phyloP scores from a whole-genome alignment of 1,139 yeast genomes.

The Torulaspora pretoriensis region DNA sequence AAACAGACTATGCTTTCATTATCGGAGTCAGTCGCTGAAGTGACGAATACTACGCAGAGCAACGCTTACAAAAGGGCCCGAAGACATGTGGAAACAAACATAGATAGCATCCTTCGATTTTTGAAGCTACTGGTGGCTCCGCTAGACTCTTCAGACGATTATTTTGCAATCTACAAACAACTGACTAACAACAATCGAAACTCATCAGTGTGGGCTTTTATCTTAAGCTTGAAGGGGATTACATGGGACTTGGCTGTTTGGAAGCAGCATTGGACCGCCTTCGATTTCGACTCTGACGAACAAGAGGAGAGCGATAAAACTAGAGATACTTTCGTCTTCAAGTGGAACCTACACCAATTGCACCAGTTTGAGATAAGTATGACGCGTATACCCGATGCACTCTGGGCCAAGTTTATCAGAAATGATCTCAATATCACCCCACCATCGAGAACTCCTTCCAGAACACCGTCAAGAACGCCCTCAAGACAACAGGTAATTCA shows the following conservation, averaged over 20 bases:
- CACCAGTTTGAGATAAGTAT: constrained; percentile 28
- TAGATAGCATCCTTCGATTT: constrained; percentile 23
- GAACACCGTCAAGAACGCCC: constrained; percentile 13
- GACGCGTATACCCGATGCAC: constrained; percentile 26
- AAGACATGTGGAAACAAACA: constrained; percentile 28
- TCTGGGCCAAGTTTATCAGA: constrained; percentile 30
- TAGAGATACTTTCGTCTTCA: constrained; percentile 24
- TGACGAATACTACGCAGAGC: constrained; percentile 17
- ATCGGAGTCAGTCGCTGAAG: constrained; percentile 21
- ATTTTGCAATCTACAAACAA: constrained; percentile 28
- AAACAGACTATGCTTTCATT: constrained; percentile 46
- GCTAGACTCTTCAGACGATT: constrained; percentile 28
- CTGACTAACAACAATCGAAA: constrained; percentile 28
- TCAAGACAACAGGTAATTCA: constrained; percentile 12
- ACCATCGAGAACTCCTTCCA: constrained; percentile 13
- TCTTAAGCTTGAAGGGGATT: constrained; percentile 29
- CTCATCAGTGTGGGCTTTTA: constrained; percentile 32
- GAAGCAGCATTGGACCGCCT: constrained; percentile 29
- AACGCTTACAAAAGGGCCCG: constrained; percentile 27
- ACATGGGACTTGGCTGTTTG: constrained; percentile 33
- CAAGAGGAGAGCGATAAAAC: constrained; percentile 11
- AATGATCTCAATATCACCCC: constrained; percentile 23
- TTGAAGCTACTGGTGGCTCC: constrained; percentile 32
- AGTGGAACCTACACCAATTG: constrained; percentile 23
- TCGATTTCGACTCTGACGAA: constrained; percentile 17